Evolutionary conservation across 1,284 basidiomycete species (phyloP).

Genomic region (Cutaneotrichosporon cutaneum): DNA sequence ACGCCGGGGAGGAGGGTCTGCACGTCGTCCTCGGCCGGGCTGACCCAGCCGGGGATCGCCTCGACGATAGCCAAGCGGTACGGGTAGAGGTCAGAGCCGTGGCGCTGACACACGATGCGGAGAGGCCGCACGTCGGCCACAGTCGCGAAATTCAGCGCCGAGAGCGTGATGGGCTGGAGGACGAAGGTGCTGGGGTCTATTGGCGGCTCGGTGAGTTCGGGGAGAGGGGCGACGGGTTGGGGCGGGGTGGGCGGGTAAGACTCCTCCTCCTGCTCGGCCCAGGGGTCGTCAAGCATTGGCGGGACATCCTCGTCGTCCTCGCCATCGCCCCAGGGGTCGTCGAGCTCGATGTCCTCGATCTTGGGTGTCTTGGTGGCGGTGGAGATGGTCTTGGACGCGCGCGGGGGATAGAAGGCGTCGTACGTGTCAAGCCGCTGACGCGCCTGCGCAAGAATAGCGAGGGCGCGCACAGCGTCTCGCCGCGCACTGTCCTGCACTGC

Average conservation of each 20-base stretch:
- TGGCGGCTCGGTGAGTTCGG: conserved; percentile 25
- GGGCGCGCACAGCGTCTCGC: conserved; percentile 9
- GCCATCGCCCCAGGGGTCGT: conserved; percentile 73
- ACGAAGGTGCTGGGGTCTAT: conserved; percentile 60
- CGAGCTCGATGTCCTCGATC: conserved; percentile 47
- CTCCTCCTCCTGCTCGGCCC: conserved; percentile 26
- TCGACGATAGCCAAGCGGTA: conserved; percentile 68
- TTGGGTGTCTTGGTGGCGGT: not conserved
- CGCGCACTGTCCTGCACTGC: conserved; percentile 17
- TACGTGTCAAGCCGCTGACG: conserved; percentile 24
- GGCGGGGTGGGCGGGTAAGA: not conserved
- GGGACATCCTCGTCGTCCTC: conserved; percentile 13
- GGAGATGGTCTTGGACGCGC: not conserved
- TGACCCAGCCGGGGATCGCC: conserved; percentile 68
- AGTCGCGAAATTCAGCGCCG: conserved; percentile 67
- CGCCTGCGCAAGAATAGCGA: conserved; percentile 22
- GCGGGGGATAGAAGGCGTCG: conserved; percentile 17
- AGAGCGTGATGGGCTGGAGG: conserved; percentile 59
- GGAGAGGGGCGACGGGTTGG: not conserved
- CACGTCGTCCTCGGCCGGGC: conserved; percentile 60
- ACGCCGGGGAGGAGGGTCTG: conserved; percentile 65
- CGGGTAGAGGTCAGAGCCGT: conserved; percentile 63
- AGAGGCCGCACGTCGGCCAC: conserved; percentile 62
- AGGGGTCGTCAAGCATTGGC: conserved; percentile 32
- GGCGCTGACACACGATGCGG: conserved; percentile 61